phyloP scores from a whole-genome alignment of 2,329 filamentous ascomycete species.

The Trichoderma sp. region DNA sequence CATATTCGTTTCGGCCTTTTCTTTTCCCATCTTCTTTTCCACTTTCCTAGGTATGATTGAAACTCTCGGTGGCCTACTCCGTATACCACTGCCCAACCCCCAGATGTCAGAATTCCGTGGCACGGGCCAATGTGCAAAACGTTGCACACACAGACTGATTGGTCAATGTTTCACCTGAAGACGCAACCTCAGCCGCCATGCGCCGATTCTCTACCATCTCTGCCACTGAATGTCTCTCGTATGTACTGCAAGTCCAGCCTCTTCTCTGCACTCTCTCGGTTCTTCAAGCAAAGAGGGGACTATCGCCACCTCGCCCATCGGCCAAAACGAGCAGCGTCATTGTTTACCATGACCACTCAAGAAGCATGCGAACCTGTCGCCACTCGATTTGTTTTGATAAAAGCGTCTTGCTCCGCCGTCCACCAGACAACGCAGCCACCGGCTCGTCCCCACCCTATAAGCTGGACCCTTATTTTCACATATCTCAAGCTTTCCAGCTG shows the following conservation, averaged over 20 bases:
- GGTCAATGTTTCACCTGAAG: not conserved
- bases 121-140: slow-evolving; percentile 1
- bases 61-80: not conserved
- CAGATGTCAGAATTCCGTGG: slow-evolving; percentile 7
- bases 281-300: not conserved
- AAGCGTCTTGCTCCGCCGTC: not conserved
- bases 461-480: slow-evolving; percentile 3
- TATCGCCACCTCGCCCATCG: slow-evolving; percentile 28
- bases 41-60: not conserved
- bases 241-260: not conserved
- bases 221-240: not conserved
- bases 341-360: slow-evolving; percentile 6
- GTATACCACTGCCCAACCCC: slow-evolving; percentile 6
- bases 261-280: too few species aligned
- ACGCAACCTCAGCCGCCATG: slow-evolving; percentile 5
- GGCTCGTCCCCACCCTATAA: not conserved
- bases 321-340: slow-evolving; percentile 40
- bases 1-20: slow-evolving; percentile 12
- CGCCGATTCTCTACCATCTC: slow-evolving; percentile 4
- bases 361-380: not conserved
- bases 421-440: not conserved
- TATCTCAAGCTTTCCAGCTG: not conserved
- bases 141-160: slow-evolving; percentile 7
- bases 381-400: slow-evolving; percentile 17
- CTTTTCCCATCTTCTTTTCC: not conserved